Conservation (phyloP, 805 yeast species). For the Starmerella gropengiesseri region DNA sequence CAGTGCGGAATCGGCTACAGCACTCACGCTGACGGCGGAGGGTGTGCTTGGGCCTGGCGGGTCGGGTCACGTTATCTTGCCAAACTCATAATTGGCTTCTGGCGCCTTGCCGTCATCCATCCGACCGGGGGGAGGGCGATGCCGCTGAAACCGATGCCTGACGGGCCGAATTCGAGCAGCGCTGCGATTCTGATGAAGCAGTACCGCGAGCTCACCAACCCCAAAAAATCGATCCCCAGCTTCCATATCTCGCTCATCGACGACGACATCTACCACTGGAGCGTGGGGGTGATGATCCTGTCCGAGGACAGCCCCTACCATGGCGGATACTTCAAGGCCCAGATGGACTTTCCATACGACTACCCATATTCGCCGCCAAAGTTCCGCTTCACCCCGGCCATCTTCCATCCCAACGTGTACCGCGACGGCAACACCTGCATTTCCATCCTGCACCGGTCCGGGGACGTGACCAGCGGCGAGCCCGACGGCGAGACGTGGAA, state of each 20-base stretch:
- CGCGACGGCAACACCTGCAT: constrained; percentile 88
- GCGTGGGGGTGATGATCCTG: constrained; percentile 83
- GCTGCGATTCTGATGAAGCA: constrained; percentile 86
- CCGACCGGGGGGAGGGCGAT: constrained; percentile 5
- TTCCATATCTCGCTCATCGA: constrained; percentile 53
- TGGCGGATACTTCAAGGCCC: constrained; percentile 89
- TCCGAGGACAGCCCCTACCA: constrained; percentile 82
- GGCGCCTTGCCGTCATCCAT: background rate
- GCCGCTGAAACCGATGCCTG: constrained; percentile 18
- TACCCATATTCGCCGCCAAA: constrained; percentile 90
- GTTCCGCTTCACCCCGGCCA: constrained; percentile 83
- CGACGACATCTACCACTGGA: constrained; percentile 58
- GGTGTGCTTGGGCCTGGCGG: too few species aligned
- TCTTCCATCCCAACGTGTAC: constrained; percentile 91
- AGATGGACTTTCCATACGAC: constrained; percentile 84
- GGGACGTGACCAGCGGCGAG: constrained; percentile 82
- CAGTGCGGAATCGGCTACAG: too few species aligned
- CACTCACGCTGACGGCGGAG: too few species aligned
- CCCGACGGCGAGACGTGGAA: constrained; percentile 88
- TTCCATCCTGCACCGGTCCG: constrained; percentile 83
- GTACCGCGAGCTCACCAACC: constrained; percentile 85
- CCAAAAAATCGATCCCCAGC: constrained; percentile 65
- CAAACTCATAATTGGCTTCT: background rate
- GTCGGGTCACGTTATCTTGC: background rate
- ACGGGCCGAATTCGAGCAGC: constrained; percentile 33